Base-by-base conservation (phyloP, 2,329 filamentous ascomycete species). In the Trichoderma atrobrunneum region DNA sequence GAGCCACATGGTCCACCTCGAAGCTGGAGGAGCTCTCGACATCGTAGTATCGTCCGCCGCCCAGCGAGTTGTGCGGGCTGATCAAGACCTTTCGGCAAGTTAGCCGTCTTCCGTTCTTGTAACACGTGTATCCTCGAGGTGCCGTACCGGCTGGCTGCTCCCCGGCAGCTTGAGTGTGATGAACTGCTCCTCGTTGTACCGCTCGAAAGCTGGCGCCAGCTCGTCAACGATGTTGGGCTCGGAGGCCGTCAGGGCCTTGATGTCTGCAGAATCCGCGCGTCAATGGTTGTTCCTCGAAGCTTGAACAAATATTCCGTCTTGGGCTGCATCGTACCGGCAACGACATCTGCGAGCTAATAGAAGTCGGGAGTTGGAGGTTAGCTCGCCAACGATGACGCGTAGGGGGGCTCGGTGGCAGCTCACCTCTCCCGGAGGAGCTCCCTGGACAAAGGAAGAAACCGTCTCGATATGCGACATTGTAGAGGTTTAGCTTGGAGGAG, bases 121-220 rank as follows among this genome's bases (percentile, higher is more conserved):
- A 21, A 26, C 24, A 26, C 32, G 34, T 51, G 2, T 14, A n/a
- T 18, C 24, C 24, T 51, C 21, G 43, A 30, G 48, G 24, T 10
- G 21, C 12, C 61, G 67, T 32, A 85, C 83, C 70, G 79, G 78
- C 81, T 94, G 90, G 81, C 90, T 95, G 80, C 92, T 90, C 34
- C 94, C 94, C 0, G 95, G 95, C 71, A 99, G 89, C 87, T 97
- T 97, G 74, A 93, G 91, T 18, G 94, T 94, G 63, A 90, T 85
- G 81, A 98, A 92, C 83, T 99, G 96, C 82, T 95, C 92, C 83
- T 99, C 95, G 78, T 98, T 98, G 88, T 99, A 98, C 83, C 92
- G 94, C 83, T 95, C 87, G 81, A 97, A 97, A 0, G 96, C 94
- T 0, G 94, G 93, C 7, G 87, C 88, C 68, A 98, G 91, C 75